A percentile compares a stretch with the other conserved stretches of the same genome.
phyloP scores from a whole-genome alignment of 176 grass and related monocot species.

The barley (Hordeum vulgare) region DNA sequence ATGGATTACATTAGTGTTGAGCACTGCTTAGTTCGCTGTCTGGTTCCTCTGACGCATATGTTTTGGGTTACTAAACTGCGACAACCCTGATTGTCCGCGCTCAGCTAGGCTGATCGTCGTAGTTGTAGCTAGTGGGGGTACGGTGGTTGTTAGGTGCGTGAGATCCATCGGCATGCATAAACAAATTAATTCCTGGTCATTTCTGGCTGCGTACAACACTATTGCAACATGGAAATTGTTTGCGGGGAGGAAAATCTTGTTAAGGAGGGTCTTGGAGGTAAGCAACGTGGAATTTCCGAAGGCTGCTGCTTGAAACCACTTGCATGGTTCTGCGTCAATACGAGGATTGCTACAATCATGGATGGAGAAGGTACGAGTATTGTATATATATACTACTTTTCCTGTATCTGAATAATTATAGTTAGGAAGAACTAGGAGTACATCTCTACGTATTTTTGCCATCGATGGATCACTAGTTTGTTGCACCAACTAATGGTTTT shows the following conservation, averaged over 20 bases:
- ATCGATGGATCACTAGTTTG: neutral
- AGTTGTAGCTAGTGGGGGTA: too few relatives aligned
- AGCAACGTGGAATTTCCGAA: neutral
- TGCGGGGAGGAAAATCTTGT: neutral
- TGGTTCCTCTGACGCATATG: neutral
- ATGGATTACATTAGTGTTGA: neutral
- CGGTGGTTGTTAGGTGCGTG: conserved; percentile 11
- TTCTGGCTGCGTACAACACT: neutral
- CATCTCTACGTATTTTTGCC: neutral
- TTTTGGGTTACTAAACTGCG: neutral
- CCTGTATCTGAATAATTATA: too few relatives aligned
- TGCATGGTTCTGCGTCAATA: neutral
- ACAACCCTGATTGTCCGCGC: neutral
- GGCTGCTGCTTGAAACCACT: neutral
- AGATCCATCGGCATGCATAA: neutral
- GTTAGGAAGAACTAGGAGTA: too few relatives aligned
- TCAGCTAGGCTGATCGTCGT: neutral
- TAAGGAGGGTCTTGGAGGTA: neutral
- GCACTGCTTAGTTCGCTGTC: neutral
- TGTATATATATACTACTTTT: too few relatives aligned
- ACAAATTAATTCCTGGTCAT: neutral
- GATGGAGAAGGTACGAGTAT: neutral
- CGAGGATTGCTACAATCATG: conserved; percentile 16
- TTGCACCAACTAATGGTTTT: neutral
- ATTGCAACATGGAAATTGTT: conserved; percentile 27